Percentiles rank a stretch among this genome's conserved stretches.
phyloP scores from a whole-genome alignment of 495 filamentous ascomycete species.

The Neurospora terricola region DNA sequence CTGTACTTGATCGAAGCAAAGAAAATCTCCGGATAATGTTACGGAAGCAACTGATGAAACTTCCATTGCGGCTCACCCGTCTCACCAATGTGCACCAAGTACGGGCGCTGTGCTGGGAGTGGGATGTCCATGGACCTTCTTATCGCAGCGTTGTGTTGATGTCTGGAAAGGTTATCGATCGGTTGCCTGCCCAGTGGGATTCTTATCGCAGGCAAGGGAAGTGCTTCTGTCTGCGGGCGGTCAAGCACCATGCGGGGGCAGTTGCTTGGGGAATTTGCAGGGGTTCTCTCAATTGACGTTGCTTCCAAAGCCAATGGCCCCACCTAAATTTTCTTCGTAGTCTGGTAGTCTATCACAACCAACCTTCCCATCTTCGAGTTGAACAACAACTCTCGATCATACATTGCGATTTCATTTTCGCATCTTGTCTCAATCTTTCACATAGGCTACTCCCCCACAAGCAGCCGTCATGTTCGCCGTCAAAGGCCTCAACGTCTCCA shows the following conservation, averaged over 20 bases:
- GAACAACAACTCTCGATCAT: not conserved
- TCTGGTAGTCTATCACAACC: not conserved
- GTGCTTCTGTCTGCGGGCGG: not conserved
- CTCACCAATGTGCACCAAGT: not conserved
- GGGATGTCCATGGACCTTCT: not conserved
- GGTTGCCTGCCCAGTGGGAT: not conserved
- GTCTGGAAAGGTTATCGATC: too few species aligned
- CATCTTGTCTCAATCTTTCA: too few species aligned
- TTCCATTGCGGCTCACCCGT: not conserved
- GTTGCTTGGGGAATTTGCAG: not conserved
- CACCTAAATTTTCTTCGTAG: not conserved
- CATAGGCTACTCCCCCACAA: not conserved
- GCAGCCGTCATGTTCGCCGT: slow-evolving; percentile 72
- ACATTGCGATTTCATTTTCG: not conserved
- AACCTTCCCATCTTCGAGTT: not conserved
- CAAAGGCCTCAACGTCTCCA: slow-evolving; percentile 76
- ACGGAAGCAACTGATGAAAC: not conserved
- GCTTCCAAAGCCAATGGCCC: not conserved
- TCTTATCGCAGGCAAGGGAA: not conserved
- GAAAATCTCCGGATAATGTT: not conserved
- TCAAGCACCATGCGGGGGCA: not conserved
- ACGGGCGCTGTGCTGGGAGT: not conserved
- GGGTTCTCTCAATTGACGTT: not conserved
- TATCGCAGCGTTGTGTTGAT: not conserved
- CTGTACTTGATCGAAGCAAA: not conserved